Evolutionary conservation across 2,329 filamentous ascomycete genomes (phyloP).

Genomic region (Aspergillus vadensis): DNA sequence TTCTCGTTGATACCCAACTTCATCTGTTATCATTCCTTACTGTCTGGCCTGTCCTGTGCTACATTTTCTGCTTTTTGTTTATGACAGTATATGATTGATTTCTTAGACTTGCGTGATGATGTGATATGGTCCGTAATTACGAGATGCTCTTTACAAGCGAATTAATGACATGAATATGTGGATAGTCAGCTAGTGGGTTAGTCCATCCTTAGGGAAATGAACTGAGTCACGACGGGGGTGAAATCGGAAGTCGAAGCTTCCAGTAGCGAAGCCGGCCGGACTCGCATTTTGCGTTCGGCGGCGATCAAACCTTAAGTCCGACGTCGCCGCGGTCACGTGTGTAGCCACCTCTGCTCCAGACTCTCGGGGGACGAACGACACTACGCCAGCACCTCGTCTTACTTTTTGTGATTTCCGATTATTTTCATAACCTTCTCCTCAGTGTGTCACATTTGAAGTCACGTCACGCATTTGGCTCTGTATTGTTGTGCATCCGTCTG

Average conservation of each 20-base stretch:
- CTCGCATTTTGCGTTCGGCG: neutral
- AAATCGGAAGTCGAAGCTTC: neutral
- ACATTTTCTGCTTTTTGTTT: neutral
- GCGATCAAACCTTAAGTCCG: constrained; percentile 11
- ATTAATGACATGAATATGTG: neutral
- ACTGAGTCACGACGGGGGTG: neutral
- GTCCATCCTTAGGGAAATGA: neutral
- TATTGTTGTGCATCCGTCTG: constrained; percentile 18
- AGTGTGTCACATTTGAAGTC: neutral
- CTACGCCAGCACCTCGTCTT: constrained; percentile 1
- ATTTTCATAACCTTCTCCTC: neutral
- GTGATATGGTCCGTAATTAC: neutral
- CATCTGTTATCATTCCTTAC: neutral
- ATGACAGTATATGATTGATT: neutral
- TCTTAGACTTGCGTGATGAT: constrained; percentile 1
- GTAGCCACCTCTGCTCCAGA: constrained; percentile 11
- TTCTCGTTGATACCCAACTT: constrained; percentile 3
- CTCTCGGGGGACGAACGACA: constrained; percentile 4
- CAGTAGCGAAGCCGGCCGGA: constrained; percentile 1
- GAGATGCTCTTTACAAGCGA: neutral
- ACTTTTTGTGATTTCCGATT: neutral
- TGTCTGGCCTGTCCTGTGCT: neutral
- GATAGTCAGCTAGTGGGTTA: neutral
- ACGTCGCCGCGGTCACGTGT: constrained; percentile 6
- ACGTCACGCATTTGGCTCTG: neutral